Conservation (phyloP, 352 stramenopile genomes). For the Phytopythium oedochilum region DNA sequence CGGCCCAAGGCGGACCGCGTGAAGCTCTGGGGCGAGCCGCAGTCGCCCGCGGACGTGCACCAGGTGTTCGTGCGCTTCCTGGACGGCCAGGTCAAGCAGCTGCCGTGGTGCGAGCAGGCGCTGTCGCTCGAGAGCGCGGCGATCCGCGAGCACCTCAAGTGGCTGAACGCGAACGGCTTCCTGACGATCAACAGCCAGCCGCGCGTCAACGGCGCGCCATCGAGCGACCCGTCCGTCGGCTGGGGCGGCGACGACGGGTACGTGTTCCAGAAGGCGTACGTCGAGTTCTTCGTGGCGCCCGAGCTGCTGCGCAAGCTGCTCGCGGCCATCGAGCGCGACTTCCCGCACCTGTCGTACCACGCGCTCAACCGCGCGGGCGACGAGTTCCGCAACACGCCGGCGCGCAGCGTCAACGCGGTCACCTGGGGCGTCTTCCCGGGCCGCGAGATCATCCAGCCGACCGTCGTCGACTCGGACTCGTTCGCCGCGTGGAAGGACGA, state of each 20-base stretch:
- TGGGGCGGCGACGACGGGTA: slow-evolving; percentile 94
- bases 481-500: slow-evolving; percentile 96
- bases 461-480: slow-evolving; percentile 95
- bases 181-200: slow-evolving; percentile 96
- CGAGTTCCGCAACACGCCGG: slow-evolving; percentile 69
- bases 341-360: slow-evolving; percentile 76
- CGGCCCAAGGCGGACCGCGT: slow-evolving; percentile 68
- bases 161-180: slow-evolving; percentile 88
- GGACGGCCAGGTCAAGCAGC: slow-evolving; percentile 73
- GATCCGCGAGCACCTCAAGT: slow-evolving; percentile 82
- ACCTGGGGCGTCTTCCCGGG: slow-evolving; percentile 98
- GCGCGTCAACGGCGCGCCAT: slow-evolving; percentile 88
- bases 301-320: slow-evolving; percentile 63
- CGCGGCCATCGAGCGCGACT: slow-evolving; percentile 48
- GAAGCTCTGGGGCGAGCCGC: slow-evolving; percentile 81
- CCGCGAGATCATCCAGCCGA: slow-evolving; percentile 93
- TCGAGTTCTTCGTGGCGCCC: slow-evolving; percentile 96
- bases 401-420: slow-evolving; percentile 91
- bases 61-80: slow-evolving; percentile 92
- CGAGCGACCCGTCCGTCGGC: slow-evolving; percentile 88
- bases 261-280: slow-evolving; percentile 99
- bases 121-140: slow-evolving; percentile 90
- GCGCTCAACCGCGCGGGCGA: slow-evolving; percentile 62
- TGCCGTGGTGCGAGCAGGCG: slow-evolving; percentile 96
- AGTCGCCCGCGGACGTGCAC: slow-evolving; percentile 88